phyloP scores from a whole-genome alignment of 441 rosid species.

The Oxalis stricta region DNA sequence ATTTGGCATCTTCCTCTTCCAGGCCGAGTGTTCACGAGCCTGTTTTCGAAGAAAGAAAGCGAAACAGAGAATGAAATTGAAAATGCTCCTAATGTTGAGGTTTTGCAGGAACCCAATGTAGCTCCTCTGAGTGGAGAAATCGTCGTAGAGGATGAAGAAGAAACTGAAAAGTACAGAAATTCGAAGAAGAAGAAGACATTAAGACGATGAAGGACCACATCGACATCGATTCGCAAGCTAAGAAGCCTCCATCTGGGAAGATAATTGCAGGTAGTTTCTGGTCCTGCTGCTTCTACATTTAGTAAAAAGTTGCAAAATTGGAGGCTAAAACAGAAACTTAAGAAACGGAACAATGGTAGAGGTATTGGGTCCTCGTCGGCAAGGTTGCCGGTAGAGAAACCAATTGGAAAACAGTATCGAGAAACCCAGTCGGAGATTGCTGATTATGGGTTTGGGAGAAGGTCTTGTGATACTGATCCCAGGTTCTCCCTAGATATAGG shows the following conservation, averaged over 20 bases:
- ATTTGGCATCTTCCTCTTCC: conserved; percentile 26
- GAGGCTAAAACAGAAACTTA: conserved; percentile 90
- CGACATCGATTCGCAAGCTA: conserved; percentile 78
- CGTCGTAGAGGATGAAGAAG: conserved; percentile 37
- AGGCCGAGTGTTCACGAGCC: conserved; percentile 7
- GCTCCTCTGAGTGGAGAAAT: conserved; percentile 31
- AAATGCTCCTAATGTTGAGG: conserved; percentile 20
- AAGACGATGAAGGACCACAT: conserved; percentile 90
- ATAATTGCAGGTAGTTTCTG: conserved; percentile 82
- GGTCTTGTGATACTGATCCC: conserved; percentile 98
- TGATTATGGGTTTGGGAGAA: conserved; percentile 89
- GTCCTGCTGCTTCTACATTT: conserved; percentile 94
- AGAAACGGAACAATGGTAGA: conserved; percentile 49
- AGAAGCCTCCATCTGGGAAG: conserved; percentile 64
- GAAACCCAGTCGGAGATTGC: conserved; percentile 99
- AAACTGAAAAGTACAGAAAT: conserved; percentile 17
- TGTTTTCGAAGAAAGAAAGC: conserved; percentile 32
- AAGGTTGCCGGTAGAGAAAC: conserved; percentile 89
- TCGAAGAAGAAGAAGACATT: conserved; percentile 32
- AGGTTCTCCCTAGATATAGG: conserved; percentile 88
- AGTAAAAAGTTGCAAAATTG: conserved; percentile 94
- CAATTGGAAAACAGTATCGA: conserved; percentile 74
- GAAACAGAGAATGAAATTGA: conserved; percentile 34
- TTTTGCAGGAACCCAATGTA: conserved; percentile 35
- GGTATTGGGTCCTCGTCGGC: conserved; percentile 45